These are phyloP conservation scores for Vitis riparia DNA, from an alignment of 164 flowering plant species.

Conservation along the genomic window DNA sequence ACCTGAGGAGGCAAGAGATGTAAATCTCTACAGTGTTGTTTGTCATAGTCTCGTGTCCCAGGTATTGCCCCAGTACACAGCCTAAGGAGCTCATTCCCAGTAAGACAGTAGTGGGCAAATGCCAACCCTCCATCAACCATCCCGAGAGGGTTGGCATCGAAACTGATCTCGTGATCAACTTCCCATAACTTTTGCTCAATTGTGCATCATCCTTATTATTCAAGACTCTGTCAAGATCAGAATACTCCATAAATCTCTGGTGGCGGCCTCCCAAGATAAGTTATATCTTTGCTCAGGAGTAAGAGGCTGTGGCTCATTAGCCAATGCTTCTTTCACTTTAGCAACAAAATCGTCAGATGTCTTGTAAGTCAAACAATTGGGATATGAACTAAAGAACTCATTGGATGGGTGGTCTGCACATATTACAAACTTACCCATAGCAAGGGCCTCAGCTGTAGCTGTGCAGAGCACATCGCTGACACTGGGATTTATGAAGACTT, in stretches of 20 bases:
- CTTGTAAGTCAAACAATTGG: conserved; percentile 94
- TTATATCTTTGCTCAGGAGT: conserved; percentile 76
- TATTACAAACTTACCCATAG: conserved; percentile 98
- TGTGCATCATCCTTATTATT: conserved; percentile 19
- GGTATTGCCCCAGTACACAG: conserved; percentile 88
- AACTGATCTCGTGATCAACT: conserved; percentile 39
- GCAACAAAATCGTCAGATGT: conserved; percentile 90
- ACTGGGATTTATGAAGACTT: conserved; percentile 96
- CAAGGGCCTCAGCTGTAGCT: conserved; percentile 99
- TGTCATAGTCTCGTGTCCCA: conserved; percentile 69
- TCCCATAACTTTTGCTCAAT: conserved; percentile 16
- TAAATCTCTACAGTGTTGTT: conserved; percentile 83
- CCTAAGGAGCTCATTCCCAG: conserved; percentile 84
- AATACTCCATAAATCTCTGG: conserved; percentile 87
- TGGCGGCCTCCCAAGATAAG: conserved; percentile 99
- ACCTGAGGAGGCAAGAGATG: conserved; percentile 88
- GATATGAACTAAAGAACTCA: conserved; percentile 90
- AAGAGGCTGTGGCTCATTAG: conserved; percentile 76
- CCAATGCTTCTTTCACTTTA: conserved; percentile 82
- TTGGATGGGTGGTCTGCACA: conserved; percentile 99
- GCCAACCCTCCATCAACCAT: conserved; percentile 91
- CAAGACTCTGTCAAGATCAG: conserved; percentile 71
- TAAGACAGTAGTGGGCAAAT: conserved; percentile 79
- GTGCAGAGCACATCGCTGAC: conserved; percentile 92
- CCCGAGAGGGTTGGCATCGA: conserved; percentile 64